These are phyloP conservation scores for Nakataea oryzae DNA, from an alignment of 2,329 filamentous ascomycete species.

Conservation along the genomic window DNA sequence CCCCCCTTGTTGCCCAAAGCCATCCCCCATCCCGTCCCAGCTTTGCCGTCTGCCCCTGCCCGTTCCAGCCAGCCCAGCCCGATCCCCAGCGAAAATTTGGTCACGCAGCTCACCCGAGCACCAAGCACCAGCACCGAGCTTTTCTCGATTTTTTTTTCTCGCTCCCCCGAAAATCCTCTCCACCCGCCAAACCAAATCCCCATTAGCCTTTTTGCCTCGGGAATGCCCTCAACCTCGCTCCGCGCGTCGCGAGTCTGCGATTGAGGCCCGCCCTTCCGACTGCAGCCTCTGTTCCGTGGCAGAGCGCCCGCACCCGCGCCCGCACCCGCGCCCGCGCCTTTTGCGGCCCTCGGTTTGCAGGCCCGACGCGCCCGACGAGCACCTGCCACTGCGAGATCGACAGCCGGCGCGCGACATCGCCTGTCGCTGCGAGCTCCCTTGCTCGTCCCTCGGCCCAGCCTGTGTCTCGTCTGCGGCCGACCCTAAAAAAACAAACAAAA, in stretches of 20 bases:
- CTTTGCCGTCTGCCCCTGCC: background rate
- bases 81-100: background rate
- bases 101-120: background rate
- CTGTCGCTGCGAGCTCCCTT: background rate
- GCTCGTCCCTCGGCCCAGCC: background rate
- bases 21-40: background rate
- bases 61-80: background rate
- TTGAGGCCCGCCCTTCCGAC: background rate
- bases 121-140: background rate
- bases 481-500: background rate
- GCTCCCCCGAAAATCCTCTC: background rate
- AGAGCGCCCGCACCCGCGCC: background rate
- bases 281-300: background rate
- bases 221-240: background rate
- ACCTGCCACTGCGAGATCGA: background rate
- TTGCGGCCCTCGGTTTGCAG: background rate
- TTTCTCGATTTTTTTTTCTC: background rate
- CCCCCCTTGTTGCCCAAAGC: background rate
- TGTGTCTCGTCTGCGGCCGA: background rate
- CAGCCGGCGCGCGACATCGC: background rate
- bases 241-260: background rate
- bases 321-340: no score
- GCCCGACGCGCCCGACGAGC: background rate
- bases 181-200: background rate
- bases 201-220: background rate